Conservation (phyloP, 192 early-diverging fungal species). For the Ambispora gerdemannii region DNA sequence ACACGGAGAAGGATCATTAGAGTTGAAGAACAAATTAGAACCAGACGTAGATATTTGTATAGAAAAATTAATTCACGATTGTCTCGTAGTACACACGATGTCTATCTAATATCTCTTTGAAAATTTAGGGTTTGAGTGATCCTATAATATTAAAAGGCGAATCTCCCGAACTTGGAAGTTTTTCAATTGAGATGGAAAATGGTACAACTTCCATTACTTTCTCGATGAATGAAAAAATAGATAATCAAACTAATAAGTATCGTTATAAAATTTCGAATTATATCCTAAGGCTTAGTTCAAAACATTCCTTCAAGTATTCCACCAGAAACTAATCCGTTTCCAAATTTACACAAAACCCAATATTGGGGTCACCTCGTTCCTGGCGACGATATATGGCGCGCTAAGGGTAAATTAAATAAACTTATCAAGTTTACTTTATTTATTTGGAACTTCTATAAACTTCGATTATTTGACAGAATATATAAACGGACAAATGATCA, state of each 20-base stretch:
- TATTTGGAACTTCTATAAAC: background rate
- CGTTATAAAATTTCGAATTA: background rate
- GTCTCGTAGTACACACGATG: background rate
- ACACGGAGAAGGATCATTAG: conserved; percentile 66
- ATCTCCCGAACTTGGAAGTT: conserved; percentile 69
- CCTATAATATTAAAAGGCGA: conserved; percentile 51
- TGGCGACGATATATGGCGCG: conserved; percentile 54
- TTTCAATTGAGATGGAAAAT: conserved; percentile 58
- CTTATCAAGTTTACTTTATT: background rate
- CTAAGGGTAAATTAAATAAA: conserved; percentile 47
- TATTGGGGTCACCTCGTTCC: conserved; percentile 40
- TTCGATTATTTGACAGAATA: background rate
- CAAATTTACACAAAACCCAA: conserved; percentile 38
- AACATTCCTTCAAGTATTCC: background rate
- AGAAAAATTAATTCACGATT: no score
- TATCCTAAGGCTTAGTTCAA: conserved; percentile 8
- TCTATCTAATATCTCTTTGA: conserved; percentile 5
- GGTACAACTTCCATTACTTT: conserved; percentile 38
- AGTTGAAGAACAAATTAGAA: conserved; percentile 39
- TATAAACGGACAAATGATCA: background rate
- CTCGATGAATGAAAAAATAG: no score
- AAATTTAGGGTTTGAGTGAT: conserved; percentile 31
- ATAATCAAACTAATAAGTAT: no score
- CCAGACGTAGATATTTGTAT: conserved; percentile 29
- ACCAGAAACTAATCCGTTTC: background rate